Conservation (phyloP, 2,329 filamentous ascomycete species). For the Colletotrichum lindemuthianum region DNA sequence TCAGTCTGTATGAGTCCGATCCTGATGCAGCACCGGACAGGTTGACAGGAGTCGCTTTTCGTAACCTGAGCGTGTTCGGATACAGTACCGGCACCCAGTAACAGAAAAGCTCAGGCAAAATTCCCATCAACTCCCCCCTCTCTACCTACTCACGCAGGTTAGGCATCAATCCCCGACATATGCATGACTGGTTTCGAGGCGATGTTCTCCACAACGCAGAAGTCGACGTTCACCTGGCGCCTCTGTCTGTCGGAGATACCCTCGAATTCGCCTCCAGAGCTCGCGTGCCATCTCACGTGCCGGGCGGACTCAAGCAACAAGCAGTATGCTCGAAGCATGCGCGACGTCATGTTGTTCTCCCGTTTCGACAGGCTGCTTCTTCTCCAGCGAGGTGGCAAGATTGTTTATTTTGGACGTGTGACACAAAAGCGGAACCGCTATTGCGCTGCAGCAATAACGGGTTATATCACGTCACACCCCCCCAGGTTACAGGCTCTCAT, state of each 20-base stretch:
- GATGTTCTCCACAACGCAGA: constrained; percentile 76
- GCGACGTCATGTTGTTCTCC: constrained; percentile 60
- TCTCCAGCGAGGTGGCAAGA: constrained; percentile 65
- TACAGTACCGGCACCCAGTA: constrained; percentile 40
- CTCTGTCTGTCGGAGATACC: constrained; percentile 68
- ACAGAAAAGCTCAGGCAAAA: constrained; percentile 40
- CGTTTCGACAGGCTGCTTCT: constrained; percentile 65
- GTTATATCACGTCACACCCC: too few relatives aligned
- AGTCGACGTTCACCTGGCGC: constrained; percentile 71
- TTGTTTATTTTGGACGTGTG: constrained; percentile 70
- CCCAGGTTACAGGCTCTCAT: too few relatives aligned
- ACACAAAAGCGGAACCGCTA: too few relatives aligned
- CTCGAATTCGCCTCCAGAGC: constrained; percentile 68
- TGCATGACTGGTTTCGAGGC: constrained; percentile 54
- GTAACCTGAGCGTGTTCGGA: constrained; percentile 41
- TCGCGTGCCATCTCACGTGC: constrained; percentile 57
- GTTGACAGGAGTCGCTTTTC: constrained; percentile 43
- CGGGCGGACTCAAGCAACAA: constrained; percentile 55
- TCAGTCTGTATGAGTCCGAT: constrained; percentile 41
- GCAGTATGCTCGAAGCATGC: constrained; percentile 57
- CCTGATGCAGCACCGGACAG: constrained; percentile 38
- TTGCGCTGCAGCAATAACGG: too few relatives aligned
- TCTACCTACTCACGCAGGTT: background rate
- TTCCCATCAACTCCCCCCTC: background rate
- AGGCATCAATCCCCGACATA: constrained; percentile 34